Evolutionary conservation across 1,139 yeast species (phyloP).

Genomic region (Debaryomycetaceae sp.): DNA sequence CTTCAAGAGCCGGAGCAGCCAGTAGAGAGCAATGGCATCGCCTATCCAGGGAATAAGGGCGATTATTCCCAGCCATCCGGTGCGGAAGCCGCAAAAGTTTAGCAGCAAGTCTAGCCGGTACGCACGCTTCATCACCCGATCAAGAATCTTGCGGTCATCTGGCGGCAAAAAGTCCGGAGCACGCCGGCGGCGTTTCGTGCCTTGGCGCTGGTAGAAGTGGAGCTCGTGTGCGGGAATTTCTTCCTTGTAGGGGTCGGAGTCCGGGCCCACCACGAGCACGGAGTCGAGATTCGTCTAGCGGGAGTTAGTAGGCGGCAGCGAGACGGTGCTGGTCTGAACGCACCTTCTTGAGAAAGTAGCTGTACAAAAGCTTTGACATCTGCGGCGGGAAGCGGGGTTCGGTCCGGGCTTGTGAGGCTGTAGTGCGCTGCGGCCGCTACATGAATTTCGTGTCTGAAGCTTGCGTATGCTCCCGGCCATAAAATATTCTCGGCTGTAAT

Average conservation of each 20-base stretch:
- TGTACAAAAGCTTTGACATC: constrained; percentile 18
- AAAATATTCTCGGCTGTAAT: too few relatives aligned
- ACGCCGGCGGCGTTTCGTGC: constrained; percentile 34
- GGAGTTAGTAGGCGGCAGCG: neutral
- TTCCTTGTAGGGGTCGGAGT: constrained; percentile 37
- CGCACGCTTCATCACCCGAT: constrained; percentile 47
- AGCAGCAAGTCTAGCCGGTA: constrained; percentile 56
- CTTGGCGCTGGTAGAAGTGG: constrained; percentile 35
- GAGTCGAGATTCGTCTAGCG: constrained; percentile 27
- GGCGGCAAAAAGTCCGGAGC: constrained; percentile 47
- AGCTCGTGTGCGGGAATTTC: constrained; percentile 37
- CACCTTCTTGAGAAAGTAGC: constrained; percentile 29
- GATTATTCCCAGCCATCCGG: constrained; percentile 67
- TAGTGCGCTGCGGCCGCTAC: too few relatives aligned
- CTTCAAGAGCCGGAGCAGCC: constrained; percentile 40
- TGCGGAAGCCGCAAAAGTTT: constrained; percentile 49
- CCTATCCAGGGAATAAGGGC: constrained; percentile 64
- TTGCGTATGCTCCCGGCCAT: too few relatives aligned
- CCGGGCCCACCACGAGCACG: constrained; percentile 20
- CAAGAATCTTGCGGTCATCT: constrained; percentile 41
- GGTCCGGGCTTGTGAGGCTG: too few relatives aligned
- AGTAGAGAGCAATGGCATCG: constrained; percentile 35
- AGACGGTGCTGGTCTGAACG: constrained; percentile 7
- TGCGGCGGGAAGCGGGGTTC: constrained; percentile 1
- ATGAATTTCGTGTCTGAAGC: too few relatives aligned